A percentile compares a stretch with the other conserved stretches of the same genome.
Evolutionary conservation across 2,329 filamentous ascomycete species (phyloP).

Genomic region (Eurotiales sp.): DNA sequence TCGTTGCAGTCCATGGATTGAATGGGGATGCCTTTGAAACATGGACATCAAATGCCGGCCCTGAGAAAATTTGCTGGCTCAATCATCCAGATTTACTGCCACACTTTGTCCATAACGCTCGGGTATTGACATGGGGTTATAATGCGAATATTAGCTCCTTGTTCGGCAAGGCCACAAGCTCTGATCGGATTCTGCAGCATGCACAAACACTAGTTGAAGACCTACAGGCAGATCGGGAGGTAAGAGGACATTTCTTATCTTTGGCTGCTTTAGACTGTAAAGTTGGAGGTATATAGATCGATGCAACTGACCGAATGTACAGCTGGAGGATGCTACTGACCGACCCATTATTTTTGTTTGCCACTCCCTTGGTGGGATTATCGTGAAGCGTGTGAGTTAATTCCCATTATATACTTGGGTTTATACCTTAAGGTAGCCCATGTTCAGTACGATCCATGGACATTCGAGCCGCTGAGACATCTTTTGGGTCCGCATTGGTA

Average conservation of each 20-base stretch:
- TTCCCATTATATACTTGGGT: too few species aligned
- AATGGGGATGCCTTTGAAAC: background rate
- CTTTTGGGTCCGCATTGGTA: too few species aligned
- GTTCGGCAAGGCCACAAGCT: too few species aligned
- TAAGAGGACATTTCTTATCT: too few species aligned
- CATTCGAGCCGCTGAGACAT: too few species aligned
- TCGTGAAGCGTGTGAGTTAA: background rate
- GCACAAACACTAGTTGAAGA: background rate
- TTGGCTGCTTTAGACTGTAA: too few species aligned
- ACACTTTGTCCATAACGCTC: background rate
- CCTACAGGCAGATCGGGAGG: too few species aligned
- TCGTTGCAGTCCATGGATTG: background rate
- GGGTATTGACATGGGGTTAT: background rate
- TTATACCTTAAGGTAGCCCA: too few species aligned
- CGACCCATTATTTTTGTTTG: background rate
- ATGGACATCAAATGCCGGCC: background rate
- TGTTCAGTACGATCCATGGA: too few species aligned
- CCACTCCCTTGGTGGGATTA: background rate
- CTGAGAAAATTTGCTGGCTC: background rate
- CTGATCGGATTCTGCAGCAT: too few species aligned
- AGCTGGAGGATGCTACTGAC: background rate
- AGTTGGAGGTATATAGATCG: too few species aligned
- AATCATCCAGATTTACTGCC: conserved; percentile 3
- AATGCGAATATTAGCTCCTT: background rate
- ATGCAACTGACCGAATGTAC: too few species aligned